Evolutionary conservation across 768 basidiomycete genomes (phyloP).

Genomic region (Sporobolomyces roseus): DNA sequence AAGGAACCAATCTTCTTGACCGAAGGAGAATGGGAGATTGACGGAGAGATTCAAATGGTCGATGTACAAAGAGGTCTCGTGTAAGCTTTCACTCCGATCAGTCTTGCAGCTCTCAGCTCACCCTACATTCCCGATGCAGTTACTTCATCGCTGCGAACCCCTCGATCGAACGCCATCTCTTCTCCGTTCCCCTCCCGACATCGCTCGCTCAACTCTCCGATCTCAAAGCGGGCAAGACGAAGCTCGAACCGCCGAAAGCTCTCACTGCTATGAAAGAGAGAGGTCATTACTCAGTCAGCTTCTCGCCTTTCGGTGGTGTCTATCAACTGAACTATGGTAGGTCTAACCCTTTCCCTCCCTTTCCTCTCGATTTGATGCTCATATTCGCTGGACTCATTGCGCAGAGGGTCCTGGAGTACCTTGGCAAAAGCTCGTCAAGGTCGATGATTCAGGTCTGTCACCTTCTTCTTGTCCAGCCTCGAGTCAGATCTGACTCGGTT

Average conservation of each 20-base stretch:
- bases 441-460: conserved; percentile 51
- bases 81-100: conserved; percentile 54
- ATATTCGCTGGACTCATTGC: background rate
- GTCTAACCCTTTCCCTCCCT: background rate
- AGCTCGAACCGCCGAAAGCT: conserved; percentile 27
- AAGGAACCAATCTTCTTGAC: conserved; percentile 76
- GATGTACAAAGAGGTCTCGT: conserved; percentile 65
- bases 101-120: background rate
- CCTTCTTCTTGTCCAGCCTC: background rate
- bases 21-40: conserved; percentile 84
- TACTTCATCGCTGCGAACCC: conserved; percentile 84
- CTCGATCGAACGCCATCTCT: conserved; percentile 77
- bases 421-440: conserved; percentile 73
- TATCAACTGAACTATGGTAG: conserved; percentile 67
- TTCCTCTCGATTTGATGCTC: background rate
- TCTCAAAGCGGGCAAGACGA: background rate
- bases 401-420: conserved; percentile 70
- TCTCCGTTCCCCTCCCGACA: conserved; percentile 68
- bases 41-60: conserved; percentile 65
- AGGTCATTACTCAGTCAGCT: conserved; percentile 58
- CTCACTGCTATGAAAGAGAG: conserved; percentile 46
- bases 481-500: background rate
- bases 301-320: conserved; percentile 81
- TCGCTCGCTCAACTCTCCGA: conserved; percentile 2
- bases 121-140: conserved; percentile 44